Percentiles rank a stretch among this genome's conserved stretches.
Conservation (phyloP, 2,329 filamentous ascomycete genomes). For the Proliferodiscus dingleyae region DNA sequence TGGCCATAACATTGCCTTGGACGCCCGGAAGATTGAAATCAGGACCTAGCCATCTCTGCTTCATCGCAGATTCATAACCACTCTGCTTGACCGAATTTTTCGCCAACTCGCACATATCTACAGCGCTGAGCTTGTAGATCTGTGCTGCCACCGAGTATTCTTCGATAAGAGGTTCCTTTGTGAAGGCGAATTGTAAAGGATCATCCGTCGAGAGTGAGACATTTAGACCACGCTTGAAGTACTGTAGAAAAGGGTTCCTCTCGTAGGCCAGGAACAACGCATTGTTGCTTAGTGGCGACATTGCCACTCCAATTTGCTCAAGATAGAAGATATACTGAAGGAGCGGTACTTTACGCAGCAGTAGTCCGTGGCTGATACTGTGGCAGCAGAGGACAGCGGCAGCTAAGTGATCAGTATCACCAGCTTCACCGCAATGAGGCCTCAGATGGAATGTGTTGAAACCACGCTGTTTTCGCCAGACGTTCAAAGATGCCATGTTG, state of each 20-base stretch:
- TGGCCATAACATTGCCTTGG: conserved; percentile 84
- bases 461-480: conserved; percentile 82
- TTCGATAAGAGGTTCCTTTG: conserved; percentile 95
- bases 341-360: conserved; percentile 88
- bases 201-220: conserved; percentile 96
- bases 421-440: conserved; percentile 94
- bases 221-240: conserved; percentile 91
- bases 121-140: conserved; percentile 94
- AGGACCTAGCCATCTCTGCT: conserved; percentile 84
- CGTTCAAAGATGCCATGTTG: conserved; percentile 88
- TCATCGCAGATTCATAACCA: conserved; percentile 84
- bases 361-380: conserved; percentile 91
- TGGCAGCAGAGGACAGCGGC: conserved; percentile 89
- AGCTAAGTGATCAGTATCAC: conserved; percentile 92
- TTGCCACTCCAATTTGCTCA: conserved; percentile 95
- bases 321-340: conserved; percentile 97
- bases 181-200: conserved; percentile 95
- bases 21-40: conserved; percentile 75
- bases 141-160: conserved; percentile 97
- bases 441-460: conserved; percentile 94
- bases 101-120: conserved; percentile 97
- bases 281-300: conserved; percentile 99
- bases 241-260: conserved; percentile 90
- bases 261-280: conserved; percentile 95
- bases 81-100: conserved; percentile 95